Conservation (phyloP, 345 rosid species). For the Alliaria petiolata region DNA sequence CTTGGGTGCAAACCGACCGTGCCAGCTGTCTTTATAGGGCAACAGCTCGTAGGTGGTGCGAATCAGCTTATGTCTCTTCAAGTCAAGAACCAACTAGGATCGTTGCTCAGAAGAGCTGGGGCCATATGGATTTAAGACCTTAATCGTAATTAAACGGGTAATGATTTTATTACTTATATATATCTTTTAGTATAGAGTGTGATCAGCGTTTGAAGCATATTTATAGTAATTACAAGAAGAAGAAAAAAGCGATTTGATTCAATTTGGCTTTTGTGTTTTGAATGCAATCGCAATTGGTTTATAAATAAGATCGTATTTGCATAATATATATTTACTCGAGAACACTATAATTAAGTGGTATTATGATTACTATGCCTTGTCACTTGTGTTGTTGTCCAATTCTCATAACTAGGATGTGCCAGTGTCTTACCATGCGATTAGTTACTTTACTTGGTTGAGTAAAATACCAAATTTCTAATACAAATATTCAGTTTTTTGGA, state of each 20-base stretch:
- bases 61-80: slow-evolving; percentile 67
- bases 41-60: slow-evolving; percentile 68
- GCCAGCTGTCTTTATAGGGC: slow-evolving; percentile 82
- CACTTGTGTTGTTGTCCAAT: background rate
- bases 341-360: background rate
- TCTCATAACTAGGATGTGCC: background rate
- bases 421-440: background rate
- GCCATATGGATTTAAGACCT: slow-evolving; percentile 75
- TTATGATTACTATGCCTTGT: background rate
- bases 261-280: slow-evolving; percentile 5
- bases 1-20: slow-evolving; percentile 56
- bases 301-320: slow-evolving; percentile 11
- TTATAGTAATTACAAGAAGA: background rate
- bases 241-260: background rate
- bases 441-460: background rate
- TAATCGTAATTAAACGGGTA: background rate
- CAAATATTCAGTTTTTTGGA: background rate
- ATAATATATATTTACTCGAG: background rate
- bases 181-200: slow-evolving; percentile 13
- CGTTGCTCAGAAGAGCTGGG: slow-evolving; percentile 65
- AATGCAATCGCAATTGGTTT: background rate
- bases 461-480: background rate
- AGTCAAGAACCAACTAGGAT: slow-evolving; percentile 57
- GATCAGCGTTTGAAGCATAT: slow-evolving; percentile 11
- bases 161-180: background rate